These are phyloP conservation scores for Erodium chrysanthum DNA, from an alignment of 441 rosid genomes.

Conservation along the genomic window DNA sequence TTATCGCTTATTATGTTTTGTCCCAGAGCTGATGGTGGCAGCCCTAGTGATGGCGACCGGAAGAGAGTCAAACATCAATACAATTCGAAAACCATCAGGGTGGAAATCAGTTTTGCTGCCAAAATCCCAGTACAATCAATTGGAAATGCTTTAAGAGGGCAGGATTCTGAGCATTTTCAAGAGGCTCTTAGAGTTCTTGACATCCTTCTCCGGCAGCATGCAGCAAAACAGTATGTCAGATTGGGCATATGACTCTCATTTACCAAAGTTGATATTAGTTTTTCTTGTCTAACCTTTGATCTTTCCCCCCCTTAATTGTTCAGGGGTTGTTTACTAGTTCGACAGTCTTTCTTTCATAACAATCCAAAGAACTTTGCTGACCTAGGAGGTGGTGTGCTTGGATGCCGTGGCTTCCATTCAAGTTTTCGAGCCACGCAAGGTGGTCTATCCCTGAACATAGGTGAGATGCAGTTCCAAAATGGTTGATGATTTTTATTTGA, in stretches of 20 bases:
- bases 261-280: background rate
- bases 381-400: conserved; percentile 54
- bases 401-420: conserved; percentile 56
- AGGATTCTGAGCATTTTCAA: conserved; percentile 51
- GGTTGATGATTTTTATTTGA: background rate
- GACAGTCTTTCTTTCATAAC: conserved; percentile 51
- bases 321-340: conserved; percentile 66
- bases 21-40: conserved; percentile 22
- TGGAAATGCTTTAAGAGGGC: conserved; percentile 44
- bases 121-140: conserved; percentile 54
- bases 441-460: conserved; percentile 52
- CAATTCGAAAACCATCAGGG: conserved; percentile 39
- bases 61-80: conserved; percentile 33
- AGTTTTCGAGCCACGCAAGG: conserved; percentile 56
- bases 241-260: background rate
- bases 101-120: conserved; percentile 46
- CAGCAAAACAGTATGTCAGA: conserved; percentile 39
- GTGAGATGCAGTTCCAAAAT: conserved; percentile 15
- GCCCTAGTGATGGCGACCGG: conserved; percentile 26
- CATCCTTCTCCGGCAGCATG: conserved; percentile 49
- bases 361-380: conserved; percentile 38
- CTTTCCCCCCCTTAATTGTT: background rate
- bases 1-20: background rate
- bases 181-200: conserved; percentile 54
- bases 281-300: background rate